Base-by-base conservation (phyloP, 345 rosid genomes). In the Excoecaria cochinchinensis region DNA sequence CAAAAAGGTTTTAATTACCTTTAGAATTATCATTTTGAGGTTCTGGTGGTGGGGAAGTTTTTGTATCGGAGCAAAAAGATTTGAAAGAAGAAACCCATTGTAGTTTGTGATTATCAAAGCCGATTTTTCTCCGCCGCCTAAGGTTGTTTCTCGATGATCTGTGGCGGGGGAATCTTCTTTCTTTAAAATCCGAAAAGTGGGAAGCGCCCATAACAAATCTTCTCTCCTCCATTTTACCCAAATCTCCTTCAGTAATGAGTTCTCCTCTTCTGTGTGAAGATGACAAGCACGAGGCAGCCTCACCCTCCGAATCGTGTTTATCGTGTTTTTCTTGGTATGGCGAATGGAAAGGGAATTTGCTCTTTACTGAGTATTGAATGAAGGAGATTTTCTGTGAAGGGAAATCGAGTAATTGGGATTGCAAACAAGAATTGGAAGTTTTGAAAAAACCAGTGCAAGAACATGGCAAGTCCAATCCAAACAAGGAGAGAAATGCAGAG, bases 381-480 rank as follows among this genome's bases (percentile, higher is more conserved):
- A 70, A 80, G 42, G 79, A 81, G 31, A 92, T 86, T 61, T 71
- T 87, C 40, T 78, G 81, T 6, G 70, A 24, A 60, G 95, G 94
- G 72, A 72, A 82, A 71, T 89, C 87, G 74, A 87, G 74, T 5
- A 95, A 79, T 80, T 85, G 71, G 42, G 76, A 86, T 64, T 83
- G 86, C 83, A 84, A 78, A 76, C 89, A 87, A n/a, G 80, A 77
- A 62, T 76, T 86, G 22, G 72, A 56, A 69, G 25, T 50, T 6
- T 84, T 88, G 70, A 86, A 91, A 8, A 82, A 59, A 5, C 90
- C 85, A 67, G 85, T 83, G 80, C 90, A 86, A 59, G 91, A 84
- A 38, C 97, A 91, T 5, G 94, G 91, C 42, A 89, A 19, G 69
- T n/a, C 24, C 60, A 82, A 60, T 62, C 94, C 94, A 24, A 89